phyloP scores from a whole-genome alignment of 305 asterid species.

The Fraxinus baroniana region DNA sequence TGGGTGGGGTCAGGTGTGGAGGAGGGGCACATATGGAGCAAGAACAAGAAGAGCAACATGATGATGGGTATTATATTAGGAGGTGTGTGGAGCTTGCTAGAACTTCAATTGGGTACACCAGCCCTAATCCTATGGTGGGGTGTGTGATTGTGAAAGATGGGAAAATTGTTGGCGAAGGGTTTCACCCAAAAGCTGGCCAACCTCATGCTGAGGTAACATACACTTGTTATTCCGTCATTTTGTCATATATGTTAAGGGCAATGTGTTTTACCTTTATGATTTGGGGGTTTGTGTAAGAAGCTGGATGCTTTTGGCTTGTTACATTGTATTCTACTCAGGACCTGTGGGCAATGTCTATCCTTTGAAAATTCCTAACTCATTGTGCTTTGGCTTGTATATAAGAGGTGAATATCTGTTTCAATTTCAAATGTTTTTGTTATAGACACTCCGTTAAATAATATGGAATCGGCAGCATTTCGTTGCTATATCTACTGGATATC shows the following conservation, averaged over 20 bases:
- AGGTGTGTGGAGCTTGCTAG: constrained; percentile 87
- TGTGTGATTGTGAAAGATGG: constrained; percentile 89
- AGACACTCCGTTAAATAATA: not conserved
- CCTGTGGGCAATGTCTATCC: not conserved
- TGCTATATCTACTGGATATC: not conserved
- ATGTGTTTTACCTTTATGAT: not conserved
- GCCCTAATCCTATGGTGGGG: constrained; percentile 99
- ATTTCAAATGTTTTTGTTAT: not conserved
- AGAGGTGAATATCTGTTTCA: not conserved
- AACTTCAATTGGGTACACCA: constrained; percentile 77
- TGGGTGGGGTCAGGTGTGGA: constrained; percentile 39
- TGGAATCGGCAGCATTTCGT: not conserved
- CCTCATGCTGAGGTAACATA: constrained; percentile 94
- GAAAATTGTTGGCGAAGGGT: constrained; percentile 83
- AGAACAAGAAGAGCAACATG: constrained; percentile 30
- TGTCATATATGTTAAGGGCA: not conserved
- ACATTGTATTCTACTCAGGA: not conserved
- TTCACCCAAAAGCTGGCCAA: constrained; percentile 96
- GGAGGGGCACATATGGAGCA: constrained; percentile 24
- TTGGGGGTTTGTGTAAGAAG: not conserved
- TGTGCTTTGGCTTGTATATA: not conserved
- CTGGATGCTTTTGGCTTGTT: not conserved
- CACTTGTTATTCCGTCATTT: not conserved
- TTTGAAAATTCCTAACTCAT: not conserved
- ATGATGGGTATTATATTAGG: constrained; percentile 74